These are phyloP conservation scores for Wickerhamomyces bovis DNA, from an alignment of 805 yeast species.

Conservation along the genomic window DNA sequence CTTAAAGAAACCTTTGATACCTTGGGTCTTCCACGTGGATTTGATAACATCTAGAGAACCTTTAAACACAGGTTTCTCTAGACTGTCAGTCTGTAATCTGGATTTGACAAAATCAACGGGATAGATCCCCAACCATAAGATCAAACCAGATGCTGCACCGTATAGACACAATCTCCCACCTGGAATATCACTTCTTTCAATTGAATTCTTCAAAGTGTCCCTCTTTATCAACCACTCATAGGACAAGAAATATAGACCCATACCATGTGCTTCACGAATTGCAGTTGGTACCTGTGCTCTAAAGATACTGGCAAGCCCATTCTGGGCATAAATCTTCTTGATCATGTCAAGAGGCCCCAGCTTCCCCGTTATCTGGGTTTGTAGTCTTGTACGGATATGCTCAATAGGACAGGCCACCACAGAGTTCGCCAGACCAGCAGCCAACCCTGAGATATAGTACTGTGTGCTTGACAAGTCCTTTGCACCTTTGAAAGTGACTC, in stretches of 20 bases:
- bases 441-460: constrained; percentile 77
- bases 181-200: constrained; percentile 68
- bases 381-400: constrained; percentile 89
- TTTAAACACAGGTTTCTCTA: constrained; percentile 52
- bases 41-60: constrained; percentile 54
- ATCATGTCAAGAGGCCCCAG: constrained; percentile 73
- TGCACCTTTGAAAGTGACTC: constrained; percentile 46
- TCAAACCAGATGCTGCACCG: constrained; percentile 90
- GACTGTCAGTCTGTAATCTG: constrained; percentile 71
- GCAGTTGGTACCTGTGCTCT: constrained; percentile 82
- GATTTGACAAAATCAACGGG: constrained; percentile 93
- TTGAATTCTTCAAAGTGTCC: constrained; percentile 43
- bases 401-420: constrained; percentile 91
- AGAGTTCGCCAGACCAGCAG: constrained; percentile 91
- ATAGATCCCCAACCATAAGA: constrained; percentile 77
- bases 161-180: constrained; percentile 80
- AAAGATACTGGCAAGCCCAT: constrained; percentile 61
- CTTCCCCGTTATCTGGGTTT: constrained; percentile 70
- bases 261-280: constrained; percentile 78
- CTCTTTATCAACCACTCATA: constrained; percentile 81
- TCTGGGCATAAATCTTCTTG: constrained; percentile 44
- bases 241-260: constrained; percentile 83
- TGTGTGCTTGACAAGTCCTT: constrained; percentile 50
- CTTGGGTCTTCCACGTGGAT: constrained; percentile 49
- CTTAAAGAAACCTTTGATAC: constrained; percentile 74